Base-by-base conservation (phyloP, 202 grass and related monocot species). In the Hordeum pubiflorum region DNA sequence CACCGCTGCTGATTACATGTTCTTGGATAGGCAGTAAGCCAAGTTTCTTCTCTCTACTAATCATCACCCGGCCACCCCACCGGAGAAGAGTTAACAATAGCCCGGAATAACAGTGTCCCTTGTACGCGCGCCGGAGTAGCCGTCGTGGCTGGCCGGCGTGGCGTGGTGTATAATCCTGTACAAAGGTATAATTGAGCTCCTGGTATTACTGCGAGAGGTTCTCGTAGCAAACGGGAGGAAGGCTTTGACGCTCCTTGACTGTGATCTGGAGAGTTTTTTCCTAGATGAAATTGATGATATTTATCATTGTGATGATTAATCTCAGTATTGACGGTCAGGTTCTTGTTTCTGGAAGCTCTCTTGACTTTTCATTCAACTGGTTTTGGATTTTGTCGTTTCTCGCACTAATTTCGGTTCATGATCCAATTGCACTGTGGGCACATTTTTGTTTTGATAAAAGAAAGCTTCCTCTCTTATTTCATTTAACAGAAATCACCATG, bases 21-120 rank as follows among this genome's bases (percentile, higher is more conserved):
- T 69, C 83, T 62, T 89, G 83, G 87, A 89, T 79, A 89, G 79
- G 66, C 79, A 86, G 87, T 85, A 85, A 85, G 5, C 33, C 33
- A 72, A 60, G 58, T 58, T 54, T 62, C 6, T 0, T 23, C 12
- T 0, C 68, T 18, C 21, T n/a, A 67, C 38, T 12, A 74, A 58
- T 43, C 59, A 36, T 43, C 59, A 36, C 66, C 65, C 17, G 37
- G 36, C 0, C 50, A 23, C 22, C 67, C 83, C 75, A 29, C 74
- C 74, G 33, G 65, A 66, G 58, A 20, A 66, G 64, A 57, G 37
- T 66, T 78, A 46, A 60, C 50, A 8, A n/a, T 6, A 54, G 17
- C 60, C 57, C 17, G 23, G 0, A 57, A 82, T 77, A 38, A 44
- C 55, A 85, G 78, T 69, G 48, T 89, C 79, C 44, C 78, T 39